A percentile compares a stretch with the other conserved stretches of the same genome.
Conservation (phyloP, 352 stramenopile species). For the Phytophthora cryptogea region DNA sequence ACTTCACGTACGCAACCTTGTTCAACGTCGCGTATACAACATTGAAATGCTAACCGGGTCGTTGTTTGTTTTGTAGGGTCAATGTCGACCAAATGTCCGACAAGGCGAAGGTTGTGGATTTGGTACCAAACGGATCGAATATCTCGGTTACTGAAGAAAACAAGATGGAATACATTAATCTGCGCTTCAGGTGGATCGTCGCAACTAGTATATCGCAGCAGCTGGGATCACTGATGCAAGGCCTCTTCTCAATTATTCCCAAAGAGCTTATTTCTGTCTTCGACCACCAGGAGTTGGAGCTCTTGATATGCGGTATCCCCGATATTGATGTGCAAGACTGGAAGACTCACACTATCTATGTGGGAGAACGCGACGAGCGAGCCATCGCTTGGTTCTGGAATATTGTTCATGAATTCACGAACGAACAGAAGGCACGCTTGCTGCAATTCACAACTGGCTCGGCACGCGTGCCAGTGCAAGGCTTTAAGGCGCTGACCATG, state of each 20-base stretch:
- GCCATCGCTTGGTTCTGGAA: conserved; percentile 98
- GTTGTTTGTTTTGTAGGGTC: conserved; percentile 44
- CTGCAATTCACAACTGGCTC: conserved; percentile 98
- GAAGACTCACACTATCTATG: conserved; percentile 97
- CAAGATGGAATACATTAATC: conserved; percentile 97
- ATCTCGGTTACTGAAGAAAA: conserved; percentile 97
- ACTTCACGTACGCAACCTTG: conserved; percentile 72
- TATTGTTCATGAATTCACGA: conserved; percentile 92
- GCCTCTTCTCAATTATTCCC: conserved; percentile 97
- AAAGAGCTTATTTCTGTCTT: conserved; percentile 95
- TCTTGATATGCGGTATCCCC: conserved; percentile 97
- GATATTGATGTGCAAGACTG: conserved; percentile 97
- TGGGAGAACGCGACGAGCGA: conserved; percentile 81
- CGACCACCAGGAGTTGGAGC: conserved; percentile 96
- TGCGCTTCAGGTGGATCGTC: conserved; percentile 89
- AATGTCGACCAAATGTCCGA: conserved; percentile 74
- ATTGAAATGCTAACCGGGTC: conserved; percentile 2
- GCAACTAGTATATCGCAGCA: conserved; percentile 81
- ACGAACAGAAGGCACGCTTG: conserved; percentile 95
- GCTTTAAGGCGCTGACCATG: conserved; percentile 89
- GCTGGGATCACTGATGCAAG: conserved; percentile 94
- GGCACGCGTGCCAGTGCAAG: conserved; percentile 91
- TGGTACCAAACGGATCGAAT: conserved; percentile 94
- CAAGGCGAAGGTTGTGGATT: conserved; percentile 91
- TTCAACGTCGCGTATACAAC: neutral